Percentiles rank a stretch among this genome's conserved stretches.
phyloP scores from a whole-genome alignment of 2,329 filamentous ascomycete species.

The Aspergillus costaricaensis region DNA sequence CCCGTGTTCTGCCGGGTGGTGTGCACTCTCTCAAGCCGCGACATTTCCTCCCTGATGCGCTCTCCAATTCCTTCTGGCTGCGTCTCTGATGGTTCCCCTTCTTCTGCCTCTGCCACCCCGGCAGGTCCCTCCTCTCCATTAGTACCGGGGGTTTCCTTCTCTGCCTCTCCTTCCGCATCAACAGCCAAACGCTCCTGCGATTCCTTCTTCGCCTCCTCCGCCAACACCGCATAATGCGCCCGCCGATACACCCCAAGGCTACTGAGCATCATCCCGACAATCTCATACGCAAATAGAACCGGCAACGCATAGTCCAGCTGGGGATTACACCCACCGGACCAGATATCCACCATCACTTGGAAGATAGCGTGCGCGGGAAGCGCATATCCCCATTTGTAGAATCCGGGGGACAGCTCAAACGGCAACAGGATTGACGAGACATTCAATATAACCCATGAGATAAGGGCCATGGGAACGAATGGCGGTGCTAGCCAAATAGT shows the following conservation, averaged over 20 bases:
- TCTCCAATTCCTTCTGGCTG: background rate
- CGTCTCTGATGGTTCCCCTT: background rate
- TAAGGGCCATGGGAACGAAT: slow-evolving; percentile 48
- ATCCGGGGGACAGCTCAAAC: slow-evolving; percentile 45
- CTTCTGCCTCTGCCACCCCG: background rate
- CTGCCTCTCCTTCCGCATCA: background rate
- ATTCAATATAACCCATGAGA: slow-evolving; percentile 50
- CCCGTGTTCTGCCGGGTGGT: slow-evolving; percentile 1
- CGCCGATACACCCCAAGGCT: slow-evolving; percentile 13
- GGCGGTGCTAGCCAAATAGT: slow-evolving; percentile 44
- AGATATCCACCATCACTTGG: slow-evolving; percentile 44
- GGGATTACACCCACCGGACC: slow-evolving; percentile 46
- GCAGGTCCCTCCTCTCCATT: background rate
- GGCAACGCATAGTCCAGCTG: slow-evolving; percentile 45
- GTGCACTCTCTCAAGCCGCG: background rate
- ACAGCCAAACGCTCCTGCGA: slow-evolving; percentile 4
- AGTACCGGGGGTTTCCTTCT: background rate
- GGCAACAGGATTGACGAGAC: slow-evolving; percentile 47
- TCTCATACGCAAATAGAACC: slow-evolving; percentile 25
- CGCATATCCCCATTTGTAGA: slow-evolving; percentile 43
- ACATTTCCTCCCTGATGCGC: slow-evolving; percentile 5
- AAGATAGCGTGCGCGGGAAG: slow-evolving; percentile 45
- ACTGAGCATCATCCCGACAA: background rate
- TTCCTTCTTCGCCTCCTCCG: slow-evolving; percentile 4
- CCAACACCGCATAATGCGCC: slow-evolving; percentile 11